A percentile compares a stretch with the other conserved stretches of the same genome.
These are phyloP conservation scores for Phaseolus coccineus DNA, from an alignment of 331 rosid genomes.

Conservation along the genomic window DNA sequence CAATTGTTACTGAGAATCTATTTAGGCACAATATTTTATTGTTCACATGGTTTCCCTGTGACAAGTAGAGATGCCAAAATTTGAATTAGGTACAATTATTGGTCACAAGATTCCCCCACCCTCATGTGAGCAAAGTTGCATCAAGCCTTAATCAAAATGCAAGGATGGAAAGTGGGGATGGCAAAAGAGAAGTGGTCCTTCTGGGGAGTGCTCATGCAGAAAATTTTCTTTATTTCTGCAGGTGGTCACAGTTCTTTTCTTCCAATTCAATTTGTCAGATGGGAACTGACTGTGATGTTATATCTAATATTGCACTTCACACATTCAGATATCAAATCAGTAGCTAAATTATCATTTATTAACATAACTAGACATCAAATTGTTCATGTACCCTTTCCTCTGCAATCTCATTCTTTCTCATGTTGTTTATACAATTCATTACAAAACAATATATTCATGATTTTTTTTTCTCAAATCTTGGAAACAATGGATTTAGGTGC, in stretches of 20 bases:
- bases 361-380: no score
- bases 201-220: neutral
- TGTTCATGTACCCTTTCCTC: no score
- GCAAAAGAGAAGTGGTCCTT: neutral
- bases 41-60: neutral
- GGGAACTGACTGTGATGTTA: neutral
- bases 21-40: neutral
- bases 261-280: neutral
- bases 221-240: neutral
- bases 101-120: neutral
- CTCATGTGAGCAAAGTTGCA: neutral
- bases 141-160: neutral
- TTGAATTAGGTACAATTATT: neutral
- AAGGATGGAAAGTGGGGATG: neutral
- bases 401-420: no score
- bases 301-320: neutral
- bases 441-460: neutral
- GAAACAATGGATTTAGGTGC: slow-evolving; percentile 23
- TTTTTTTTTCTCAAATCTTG: slow-evolving; percentile 38
- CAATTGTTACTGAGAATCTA: neutral
- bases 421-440: no score
- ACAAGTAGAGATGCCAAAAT: neutral
- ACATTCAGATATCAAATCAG: no score
- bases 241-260: neutral
- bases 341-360: no score